Evolutionary conservation across 2,329 filamentous ascomycete genomes (phyloP).

Genomic region (Ophiosphaerella herpotricha): DNA sequence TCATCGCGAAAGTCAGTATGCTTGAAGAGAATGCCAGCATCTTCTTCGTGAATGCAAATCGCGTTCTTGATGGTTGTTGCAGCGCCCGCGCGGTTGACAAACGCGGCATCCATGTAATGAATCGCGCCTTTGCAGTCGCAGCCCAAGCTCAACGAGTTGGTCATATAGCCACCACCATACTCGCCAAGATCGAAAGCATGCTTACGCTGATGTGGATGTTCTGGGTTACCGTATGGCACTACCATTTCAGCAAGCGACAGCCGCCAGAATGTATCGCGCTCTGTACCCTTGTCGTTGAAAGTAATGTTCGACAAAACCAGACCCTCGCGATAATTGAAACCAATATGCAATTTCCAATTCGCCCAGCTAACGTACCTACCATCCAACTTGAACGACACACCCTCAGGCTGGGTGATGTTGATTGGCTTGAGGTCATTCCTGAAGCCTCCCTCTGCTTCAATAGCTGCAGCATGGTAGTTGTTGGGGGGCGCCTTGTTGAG

Average conservation of each 20-base stretch:
- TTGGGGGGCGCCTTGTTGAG: slow-evolving; percentile 72
- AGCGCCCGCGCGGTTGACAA: slow-evolving; percentile 77
- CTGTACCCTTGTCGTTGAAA: slow-evolving; percentile 79
- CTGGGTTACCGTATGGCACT: slow-evolving; percentile 83
- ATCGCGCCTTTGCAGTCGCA: slow-evolving; percentile 91
- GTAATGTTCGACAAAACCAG: slow-evolving; percentile 89
- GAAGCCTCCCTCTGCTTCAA: slow-evolving; percentile 76
- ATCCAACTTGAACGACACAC: slow-evolving; percentile 80
- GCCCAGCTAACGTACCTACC: slow-evolving; percentile 83
- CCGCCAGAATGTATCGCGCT: slow-evolving; percentile 83
- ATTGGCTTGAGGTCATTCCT: slow-evolving; percentile 81
- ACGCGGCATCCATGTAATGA: slow-evolving; percentile 87
- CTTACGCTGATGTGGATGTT: slow-evolving; percentile 79
- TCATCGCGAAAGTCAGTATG: slow-evolving; percentile 93
- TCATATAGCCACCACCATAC: slow-evolving; percentile 83
- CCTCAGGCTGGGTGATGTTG: slow-evolving; percentile 85
- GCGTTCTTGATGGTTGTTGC: slow-evolving; percentile 87
- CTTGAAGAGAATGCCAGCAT: slow-evolving; percentile 90
- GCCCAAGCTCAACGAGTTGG: slow-evolving; percentile 74
- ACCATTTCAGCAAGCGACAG: slow-evolving; percentile 93
- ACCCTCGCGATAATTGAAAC: slow-evolving; percentile 93
- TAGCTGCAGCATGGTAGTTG: slow-evolving; percentile 77
- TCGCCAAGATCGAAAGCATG: slow-evolving; percentile 82
- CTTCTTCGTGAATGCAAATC: slow-evolving; percentile 94
- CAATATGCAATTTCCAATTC: slow-evolving; percentile 90